Percentiles rank a stretch among this genome's conserved stretches.
Evolutionary conservation across 108 stramenopile species (phyloP).

Genomic region (Bacterosira constricta): DNA sequence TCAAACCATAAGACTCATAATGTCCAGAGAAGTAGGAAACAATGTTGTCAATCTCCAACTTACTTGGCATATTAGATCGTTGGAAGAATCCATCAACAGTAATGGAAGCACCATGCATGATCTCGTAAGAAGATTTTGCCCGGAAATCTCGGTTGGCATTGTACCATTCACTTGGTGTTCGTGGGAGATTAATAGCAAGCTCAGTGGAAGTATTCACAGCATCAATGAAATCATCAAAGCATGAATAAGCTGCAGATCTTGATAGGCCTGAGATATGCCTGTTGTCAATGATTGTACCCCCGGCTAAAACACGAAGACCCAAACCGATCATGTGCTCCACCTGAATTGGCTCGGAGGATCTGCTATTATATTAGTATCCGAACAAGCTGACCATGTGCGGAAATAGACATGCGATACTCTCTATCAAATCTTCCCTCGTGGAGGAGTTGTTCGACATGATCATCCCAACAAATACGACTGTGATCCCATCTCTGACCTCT

Average conservation of each 20-base stretch:
- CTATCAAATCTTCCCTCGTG: too few species aligned
- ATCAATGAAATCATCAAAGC: conserved; percentile 17
- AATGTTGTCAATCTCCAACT: not conserved
- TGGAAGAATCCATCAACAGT: conserved; percentile 24
- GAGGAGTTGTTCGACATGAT: too few species aligned
- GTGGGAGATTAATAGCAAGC: conserved; percentile 12
- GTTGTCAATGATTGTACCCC: conserved; percentile 23
- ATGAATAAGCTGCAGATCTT: not conserved
- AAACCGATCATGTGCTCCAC: conserved; percentile 13
- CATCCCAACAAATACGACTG: too few species aligned
- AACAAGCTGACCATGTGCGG: too few species aligned
- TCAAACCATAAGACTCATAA: too few species aligned
- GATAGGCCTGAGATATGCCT: not conserved
- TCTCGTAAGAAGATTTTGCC: not conserved
- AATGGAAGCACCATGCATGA: not conserved
- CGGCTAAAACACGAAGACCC: conserved; percentile 22
- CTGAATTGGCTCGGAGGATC: not conserved
- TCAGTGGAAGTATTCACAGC: conserved; percentile 10
- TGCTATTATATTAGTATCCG: not conserved
- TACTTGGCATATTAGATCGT: conserved; percentile 5
- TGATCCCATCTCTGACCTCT: too few species aligned
- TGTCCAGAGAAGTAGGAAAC: conserved; percentile 40
- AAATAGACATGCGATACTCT: too few species aligned
- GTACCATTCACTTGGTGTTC: not conserved
- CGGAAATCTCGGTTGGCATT: not conserved